A percentile compares a stretch with the other conserved stretches of the same genome.
Conservation (phyloP, 768 basidiomycete genomes). For the Exidia glandulosa region DNA sequence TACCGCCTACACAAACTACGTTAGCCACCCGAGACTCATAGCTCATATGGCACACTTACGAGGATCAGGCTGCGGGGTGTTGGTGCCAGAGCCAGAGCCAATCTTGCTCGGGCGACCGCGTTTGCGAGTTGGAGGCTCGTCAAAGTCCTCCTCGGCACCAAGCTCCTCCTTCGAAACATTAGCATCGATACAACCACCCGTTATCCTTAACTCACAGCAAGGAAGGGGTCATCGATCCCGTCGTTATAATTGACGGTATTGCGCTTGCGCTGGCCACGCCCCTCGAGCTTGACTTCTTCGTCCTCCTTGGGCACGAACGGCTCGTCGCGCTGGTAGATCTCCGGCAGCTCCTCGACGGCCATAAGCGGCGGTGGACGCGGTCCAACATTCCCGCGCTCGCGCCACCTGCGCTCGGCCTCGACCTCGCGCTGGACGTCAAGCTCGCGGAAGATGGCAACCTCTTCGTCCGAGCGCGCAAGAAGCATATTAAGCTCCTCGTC, state of each 20-base stretch:
- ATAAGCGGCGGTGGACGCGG: slow-evolving; percentile 71
- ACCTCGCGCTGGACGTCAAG: slow-evolving; percentile 77
- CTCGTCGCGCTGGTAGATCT: slow-evolving; percentile 79
- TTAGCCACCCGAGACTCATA: background rate
- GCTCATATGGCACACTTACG: background rate
- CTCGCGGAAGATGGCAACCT: slow-evolving; percentile 61
- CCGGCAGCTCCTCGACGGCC: slow-evolving; percentile 80
- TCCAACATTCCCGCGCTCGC: slow-evolving; percentile 60
- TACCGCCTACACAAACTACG: slow-evolving; percentile 23
- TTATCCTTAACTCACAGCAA: slow-evolving; percentile 41
- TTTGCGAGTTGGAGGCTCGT: slow-evolving; percentile 5
- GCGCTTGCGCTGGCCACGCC: slow-evolving; percentile 75
- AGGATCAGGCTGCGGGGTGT: background rate
- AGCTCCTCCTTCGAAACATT: background rate
- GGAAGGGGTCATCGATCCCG: slow-evolving; percentile 91
- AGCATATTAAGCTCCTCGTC: slow-evolving; percentile 92
- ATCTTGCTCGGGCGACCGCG: slow-evolving; percentile 1
- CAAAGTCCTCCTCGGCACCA: slow-evolving; percentile 7
- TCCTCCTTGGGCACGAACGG: slow-evolving; percentile 48
- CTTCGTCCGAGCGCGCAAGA: slow-evolving; percentile 76
- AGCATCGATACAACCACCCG: slow-evolving; percentile 5
- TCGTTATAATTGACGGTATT: slow-evolving; percentile 88
- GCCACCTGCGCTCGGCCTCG: slow-evolving; percentile 55
- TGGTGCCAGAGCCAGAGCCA: slow-evolving; percentile 2
- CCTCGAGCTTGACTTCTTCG: slow-evolving; percentile 43